Percentiles rank a stretch among this genome's conserved stretches.
Conservation (phyloP, 768 basidiomycete genomes). For the Ramaria sp. region DNA sequence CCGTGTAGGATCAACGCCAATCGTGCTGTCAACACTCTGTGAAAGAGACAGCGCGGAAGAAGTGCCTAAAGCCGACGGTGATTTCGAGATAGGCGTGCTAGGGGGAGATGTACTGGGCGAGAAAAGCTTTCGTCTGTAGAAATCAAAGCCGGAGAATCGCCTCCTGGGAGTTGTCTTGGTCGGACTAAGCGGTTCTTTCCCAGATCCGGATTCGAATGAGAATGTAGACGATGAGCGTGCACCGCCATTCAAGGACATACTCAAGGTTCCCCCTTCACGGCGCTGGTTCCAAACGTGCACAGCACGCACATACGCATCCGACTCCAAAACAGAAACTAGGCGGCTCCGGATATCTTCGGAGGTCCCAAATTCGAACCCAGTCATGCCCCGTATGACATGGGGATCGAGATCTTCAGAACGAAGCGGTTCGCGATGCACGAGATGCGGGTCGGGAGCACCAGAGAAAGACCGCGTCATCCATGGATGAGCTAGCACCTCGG, state of each 20-base stretch:
- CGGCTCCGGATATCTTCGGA: conserved; percentile 76
- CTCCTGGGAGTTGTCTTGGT: conserved; percentile 50
- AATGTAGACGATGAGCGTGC: conserved; percentile 37
- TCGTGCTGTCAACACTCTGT: conserved; percentile 33
- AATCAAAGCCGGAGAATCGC: conserved; percentile 94
- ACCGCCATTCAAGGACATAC: conserved; percentile 8
- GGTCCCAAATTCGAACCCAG: conserved; percentile 92
- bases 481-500: conserved; percentile 79
- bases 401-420: conserved; percentile 82
- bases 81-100: conserved; percentile 39
- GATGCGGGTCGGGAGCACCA: conserved; percentile 71
- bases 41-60: conserved; percentile 10
- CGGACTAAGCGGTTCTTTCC: conserved; percentile 23
- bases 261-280: conserved; percentile 5
- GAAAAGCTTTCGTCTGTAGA: conserved; percentile 85
- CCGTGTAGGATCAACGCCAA: conserved; percentile 65
- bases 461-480: conserved; percentile 89
- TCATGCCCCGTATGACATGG: conserved; percentile 82
- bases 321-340: conserved; percentile 61
- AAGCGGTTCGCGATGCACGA: conserved; percentile 83
- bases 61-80: conserved; percentile 18
- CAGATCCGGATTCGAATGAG: conserved; percentile 31
- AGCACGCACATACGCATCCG: conserved; percentile 64
- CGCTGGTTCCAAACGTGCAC: conserved; percentile 67
- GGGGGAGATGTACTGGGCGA: conserved; percentile 33